Conservation (phyloP, 2,329 filamentous ascomycete species). For the Colletotrichum theobromicola region DNA sequence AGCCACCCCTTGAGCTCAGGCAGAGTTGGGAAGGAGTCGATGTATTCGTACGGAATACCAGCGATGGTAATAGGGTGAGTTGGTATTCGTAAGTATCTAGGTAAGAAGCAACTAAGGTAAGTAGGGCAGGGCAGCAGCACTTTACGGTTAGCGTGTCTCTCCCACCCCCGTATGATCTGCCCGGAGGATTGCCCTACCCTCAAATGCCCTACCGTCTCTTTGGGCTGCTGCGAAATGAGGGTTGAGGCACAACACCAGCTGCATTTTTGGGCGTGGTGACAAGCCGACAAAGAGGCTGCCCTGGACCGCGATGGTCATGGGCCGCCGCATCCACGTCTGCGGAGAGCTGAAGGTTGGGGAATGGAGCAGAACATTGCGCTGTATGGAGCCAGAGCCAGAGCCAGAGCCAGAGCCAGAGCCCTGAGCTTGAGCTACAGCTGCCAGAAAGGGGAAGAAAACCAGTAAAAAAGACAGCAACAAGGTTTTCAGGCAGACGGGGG, state of each 20-base stretch:
- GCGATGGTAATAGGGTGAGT: background rate
- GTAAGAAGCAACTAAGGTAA: background rate
- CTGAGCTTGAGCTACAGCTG: background rate
- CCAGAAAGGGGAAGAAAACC: background rate
- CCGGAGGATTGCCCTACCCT: constrained; percentile 6
- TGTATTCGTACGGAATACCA: background rate
- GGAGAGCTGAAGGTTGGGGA: background rate
- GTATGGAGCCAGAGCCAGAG: background rate
- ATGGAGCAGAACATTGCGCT: background rate
- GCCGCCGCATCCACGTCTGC: background rate
- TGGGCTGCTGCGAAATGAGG: background rate
- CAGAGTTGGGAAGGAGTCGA: background rate
- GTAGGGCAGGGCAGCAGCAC: background rate
- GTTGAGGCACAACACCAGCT: background rate
- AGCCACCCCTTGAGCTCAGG: background rate
- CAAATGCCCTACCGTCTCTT: background rate
- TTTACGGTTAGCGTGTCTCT: constrained; percentile 6
- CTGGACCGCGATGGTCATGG: background rate
- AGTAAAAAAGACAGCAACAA: background rate
- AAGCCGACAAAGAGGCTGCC: background rate
- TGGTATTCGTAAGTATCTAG: background rate
- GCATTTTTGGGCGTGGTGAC: background rate
- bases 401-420: background rate
- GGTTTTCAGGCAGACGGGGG: constrained; percentile 19
- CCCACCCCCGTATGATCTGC: constrained; percentile 19